Base-by-base conservation (phyloP, 371 early-diverging fungal species). In the Nematocida sp. region DNA sequence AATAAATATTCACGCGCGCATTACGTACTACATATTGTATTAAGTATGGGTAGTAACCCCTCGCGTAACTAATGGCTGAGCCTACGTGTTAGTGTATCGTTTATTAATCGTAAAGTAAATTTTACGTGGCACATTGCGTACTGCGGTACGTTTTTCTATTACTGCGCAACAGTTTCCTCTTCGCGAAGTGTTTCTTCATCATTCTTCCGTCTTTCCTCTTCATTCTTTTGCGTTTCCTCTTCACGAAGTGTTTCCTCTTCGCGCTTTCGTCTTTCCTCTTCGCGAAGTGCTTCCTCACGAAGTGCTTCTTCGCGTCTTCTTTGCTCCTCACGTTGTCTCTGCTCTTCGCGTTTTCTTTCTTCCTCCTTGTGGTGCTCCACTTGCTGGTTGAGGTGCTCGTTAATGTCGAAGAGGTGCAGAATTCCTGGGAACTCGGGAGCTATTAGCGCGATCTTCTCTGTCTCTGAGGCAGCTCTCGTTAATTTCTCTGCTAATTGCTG, bases 391-490 rank as follows among this genome's bases (percentile, higher is more conserved):
- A 32, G 40, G 36, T 45, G n/a, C 18, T 18, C 25, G 18, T 68
- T 23, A 47, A 61, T 25, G 36, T 28, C 20, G 36, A 20, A 71
- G 32, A 71, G 75, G 20, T 3, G 9, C 9, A 63, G 28, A 3
- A 71, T 36, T 16, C 75, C 75, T 25, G 75, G 75, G 36, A 47
- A 71, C 18, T 18, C 11, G 7, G 63, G 75, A 18, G 32, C 47
- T 16, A 11, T 0, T 1, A 53, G 3, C 20, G 9, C 40, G 5
- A 33, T 30, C 2, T 35, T n/a, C 25, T 53, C 26, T 20, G 9
- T 25, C 33, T 59, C 32, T 23, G 63, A 45, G 16, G 32, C 13
- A 4, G 23, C 36, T 23, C 9, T 16, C 23, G 63, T 16, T 5
- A 50, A 5, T 9, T 28, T 32, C 28, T 13, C 33, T 26, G 1